Evolutionary conservation across 2,329 filamentous ascomycete genomes (phyloP).

Genomic region (Aspergillus calidoustus): DNA sequence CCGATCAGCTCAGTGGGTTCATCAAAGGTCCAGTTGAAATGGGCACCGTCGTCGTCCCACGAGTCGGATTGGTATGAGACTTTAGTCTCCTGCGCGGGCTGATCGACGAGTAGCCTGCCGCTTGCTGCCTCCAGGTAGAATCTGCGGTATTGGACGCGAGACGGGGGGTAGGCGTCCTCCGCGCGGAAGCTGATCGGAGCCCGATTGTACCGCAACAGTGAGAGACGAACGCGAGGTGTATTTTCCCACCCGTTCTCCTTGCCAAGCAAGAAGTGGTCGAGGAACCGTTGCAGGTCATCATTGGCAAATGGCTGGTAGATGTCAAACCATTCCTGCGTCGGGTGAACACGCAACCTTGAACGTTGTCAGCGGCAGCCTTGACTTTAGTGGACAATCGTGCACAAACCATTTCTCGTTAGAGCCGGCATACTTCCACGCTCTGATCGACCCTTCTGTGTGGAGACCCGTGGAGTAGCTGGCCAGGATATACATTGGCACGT

Average conservation of each 20-base stretch:
- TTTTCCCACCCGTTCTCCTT: slow-evolving; percentile 13
- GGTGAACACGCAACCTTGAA: slow-evolving; percentile 14
- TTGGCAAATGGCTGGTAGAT: slow-evolving; percentile 12
- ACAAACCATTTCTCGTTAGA: slow-evolving; percentile 26
- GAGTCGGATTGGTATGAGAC: slow-evolving; percentile 40
- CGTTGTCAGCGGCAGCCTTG: neutral
- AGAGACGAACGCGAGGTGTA: slow-evolving; percentile 16
- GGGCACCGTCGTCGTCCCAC: slow-evolving; percentile 19
- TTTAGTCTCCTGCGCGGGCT: neutral
- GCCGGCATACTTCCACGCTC: slow-evolving; percentile 21
- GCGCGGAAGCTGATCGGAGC: neutral
- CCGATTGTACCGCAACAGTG: slow-evolving; percentile 1
- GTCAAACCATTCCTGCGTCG: slow-evolving; percentile 15
- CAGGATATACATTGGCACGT: slow-evolving; percentile 30
- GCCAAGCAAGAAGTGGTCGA: slow-evolving; percentile 13
- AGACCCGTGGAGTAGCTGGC: slow-evolving; percentile 30
- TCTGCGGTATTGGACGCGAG: slow-evolving; percentile 7
- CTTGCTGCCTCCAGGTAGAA: neutral
- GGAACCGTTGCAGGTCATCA: slow-evolving; percentile 15
- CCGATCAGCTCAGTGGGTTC: slow-evolving; percentile 48
- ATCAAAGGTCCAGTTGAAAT: slow-evolving; percentile 47
- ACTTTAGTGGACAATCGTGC: neutral
- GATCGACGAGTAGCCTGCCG: neutral
- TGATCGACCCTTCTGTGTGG: slow-evolving; percentile 29
- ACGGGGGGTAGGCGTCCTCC: slow-evolving; percentile 14